Evolutionary conservation across 768 basidiomycete species (phyloP), one percentile per base, ranked within the genome.

Genomic region (Dictyophora rubrovolvata): DNA sequence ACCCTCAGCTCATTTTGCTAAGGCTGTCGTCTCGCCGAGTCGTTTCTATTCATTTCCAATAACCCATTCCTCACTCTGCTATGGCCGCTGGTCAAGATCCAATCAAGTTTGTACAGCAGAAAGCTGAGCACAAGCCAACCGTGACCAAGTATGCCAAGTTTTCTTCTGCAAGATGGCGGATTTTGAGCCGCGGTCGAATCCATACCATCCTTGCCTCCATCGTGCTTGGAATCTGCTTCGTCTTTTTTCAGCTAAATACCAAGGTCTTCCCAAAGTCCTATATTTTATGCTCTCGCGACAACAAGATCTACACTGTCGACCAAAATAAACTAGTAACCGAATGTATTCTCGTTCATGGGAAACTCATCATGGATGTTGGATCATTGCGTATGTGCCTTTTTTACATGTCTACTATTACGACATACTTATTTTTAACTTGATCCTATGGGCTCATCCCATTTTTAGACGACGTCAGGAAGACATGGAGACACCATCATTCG

Each of bases 241-340:
- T 59, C 20, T 14, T 42, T 10, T 59, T 53, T 28, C 36, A 51
- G 36, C 48, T 51, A n/a, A 22, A 28, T 12, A 18, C 49, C 17
- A 35, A 37, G n/a, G 9, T 33, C n/a, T 48, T 59, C n/a, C 57
- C 57, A 8, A 47, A 22, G 18, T 59, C 71, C 5, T 87, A 88
- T 65, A 75, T 77, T 3, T 62, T 89, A n/a, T 90, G 85, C 65
- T 79, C 86, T 0, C 64, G 65, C 0, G 64, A 69, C 1, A 65
- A 68, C 21, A 77, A 71, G 47, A 83, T 91, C 42, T 89, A 89
- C 67, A 90, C 89, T 0, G 87, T 90, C 0, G 81, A 88, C 63
- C 66, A 75, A 9, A 54, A 63, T 1, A 66, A 67, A 9, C 81
- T 83, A 8, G 73, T 67, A 35, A 84, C 80, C 2, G 76, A 86